These are phyloP conservation scores for Blastobotrys americana DNA, from an alignment of 805 yeast species.

Conservation along the genomic window DNA sequence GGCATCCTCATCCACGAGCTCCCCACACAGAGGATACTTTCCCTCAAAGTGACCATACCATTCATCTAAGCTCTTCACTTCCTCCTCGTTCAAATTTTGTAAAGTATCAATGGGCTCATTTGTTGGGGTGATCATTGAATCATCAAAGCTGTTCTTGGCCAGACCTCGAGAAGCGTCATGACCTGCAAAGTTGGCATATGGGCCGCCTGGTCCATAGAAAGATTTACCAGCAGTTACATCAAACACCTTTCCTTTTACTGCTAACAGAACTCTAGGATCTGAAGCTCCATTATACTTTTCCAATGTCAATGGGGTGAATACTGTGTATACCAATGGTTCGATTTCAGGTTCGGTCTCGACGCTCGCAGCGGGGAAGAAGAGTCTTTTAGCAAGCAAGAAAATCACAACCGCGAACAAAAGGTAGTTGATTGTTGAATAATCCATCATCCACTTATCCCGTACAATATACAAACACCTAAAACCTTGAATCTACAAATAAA, in stretches of 20 bases:
- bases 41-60: slow-evolving; percentile 80
- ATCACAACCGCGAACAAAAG: background rate
- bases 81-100: slow-evolving; percentile 51
- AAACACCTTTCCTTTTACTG: slow-evolving; percentile 77
- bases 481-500: no score
- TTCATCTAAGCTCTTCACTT: slow-evolving; percentile 60
- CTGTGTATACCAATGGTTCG: slow-evolving; percentile 31
- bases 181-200: slow-evolving; percentile 91
- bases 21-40: slow-evolving; percentile 79
- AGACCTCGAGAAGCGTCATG: slow-evolving; percentile 92
- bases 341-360: background rate
- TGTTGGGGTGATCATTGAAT: slow-evolving; percentile 53
- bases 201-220: slow-evolving; percentile 95
- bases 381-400: background rate
- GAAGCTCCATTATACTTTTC: slow-evolving; percentile 75
- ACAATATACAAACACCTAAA: no score
- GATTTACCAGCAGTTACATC: slow-evolving; percentile 74
- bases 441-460: no score
- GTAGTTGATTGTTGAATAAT: slow-evolving; percentile 3
- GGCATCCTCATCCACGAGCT: slow-evolving; percentile 23
- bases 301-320: slow-evolving; percentile 68
- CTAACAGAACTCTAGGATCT: slow-evolving; percentile 72
- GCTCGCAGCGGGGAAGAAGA: slow-evolving; percentile 1
- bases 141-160: slow-evolving; percentile 80
- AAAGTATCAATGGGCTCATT: slow-evolving; percentile 74